Percentiles rank a stretch among this genome's conserved stretches.
Evolutionary conservation across 306 rosid species (phyloP).

Genomic region (Oxytropis ochrocephala): DNA sequence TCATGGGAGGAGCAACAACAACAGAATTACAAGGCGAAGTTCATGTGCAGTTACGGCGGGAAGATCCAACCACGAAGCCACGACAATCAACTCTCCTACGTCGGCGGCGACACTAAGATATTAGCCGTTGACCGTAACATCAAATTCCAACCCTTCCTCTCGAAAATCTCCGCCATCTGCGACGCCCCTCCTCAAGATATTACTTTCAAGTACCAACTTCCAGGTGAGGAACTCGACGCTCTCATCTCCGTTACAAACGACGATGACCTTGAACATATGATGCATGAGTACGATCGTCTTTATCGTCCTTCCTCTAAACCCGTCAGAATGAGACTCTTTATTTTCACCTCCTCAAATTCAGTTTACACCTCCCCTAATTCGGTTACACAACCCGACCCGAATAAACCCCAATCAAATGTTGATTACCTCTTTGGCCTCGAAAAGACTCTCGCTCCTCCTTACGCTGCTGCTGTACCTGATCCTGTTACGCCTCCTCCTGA

Average conservation of each 20-base stretch:
- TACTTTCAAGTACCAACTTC: constrained; percentile 84
- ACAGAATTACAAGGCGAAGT: constrained; percentile 54
- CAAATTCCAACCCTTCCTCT: constrained; percentile 46
- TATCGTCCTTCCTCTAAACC: constrained; percentile 54
- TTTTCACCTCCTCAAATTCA: constrained; percentile 47
- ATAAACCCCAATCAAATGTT: constrained; percentile 37
- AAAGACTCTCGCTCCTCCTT: constrained; percentile 32
- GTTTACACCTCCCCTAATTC: constrained; percentile 26
- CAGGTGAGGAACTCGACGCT: constrained; percentile 90
- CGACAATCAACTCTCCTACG: constrained; percentile 77
- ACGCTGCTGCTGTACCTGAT: constrained; percentile 36
- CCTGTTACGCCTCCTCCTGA: constrained; percentile 35
- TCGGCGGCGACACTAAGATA: constrained; percentile 92
- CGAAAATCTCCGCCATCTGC: constrained; percentile 55
- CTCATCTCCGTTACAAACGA: constrained; percentile 81
- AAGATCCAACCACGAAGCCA: constrained; percentile 89
- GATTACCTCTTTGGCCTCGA: constrained; percentile 67
- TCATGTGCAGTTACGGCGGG: constrained; percentile 94
- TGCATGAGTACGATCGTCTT: constrained; percentile 89
- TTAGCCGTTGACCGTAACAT: constrained; percentile 68
- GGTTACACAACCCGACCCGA: constrained; percentile 21
- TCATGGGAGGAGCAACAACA: constrained; percentile 76
- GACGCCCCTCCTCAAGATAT: constrained; percentile 38
- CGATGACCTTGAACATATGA: constrained; percentile 85
- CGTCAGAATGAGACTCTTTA: constrained; percentile 67